These are phyloP conservation scores for Botryotinia calthae DNA, from an alignment of 2,329 filamentous ascomycete genomes.

Conservation along the genomic window DNA sequence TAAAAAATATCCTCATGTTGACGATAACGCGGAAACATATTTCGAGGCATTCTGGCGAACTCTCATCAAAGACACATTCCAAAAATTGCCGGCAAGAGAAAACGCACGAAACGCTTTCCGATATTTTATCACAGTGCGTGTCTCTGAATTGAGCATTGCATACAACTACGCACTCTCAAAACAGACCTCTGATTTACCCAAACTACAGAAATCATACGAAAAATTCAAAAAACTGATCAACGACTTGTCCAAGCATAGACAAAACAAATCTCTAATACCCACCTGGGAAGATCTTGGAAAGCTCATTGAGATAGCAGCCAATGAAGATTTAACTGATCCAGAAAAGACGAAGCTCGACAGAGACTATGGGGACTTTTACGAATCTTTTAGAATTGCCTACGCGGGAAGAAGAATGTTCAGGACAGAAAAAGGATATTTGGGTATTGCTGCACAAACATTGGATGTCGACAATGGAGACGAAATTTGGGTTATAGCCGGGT, in stretches of 20 bases:
- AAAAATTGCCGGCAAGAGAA: neutral
- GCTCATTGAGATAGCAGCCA: neutral
- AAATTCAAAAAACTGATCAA: neutral
- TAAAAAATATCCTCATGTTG: neutral
- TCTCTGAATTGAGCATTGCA: slow-evolving; percentile 9
- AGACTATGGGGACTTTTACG: slow-evolving; percentile 18
- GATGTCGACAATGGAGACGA: neutral
- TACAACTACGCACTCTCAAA: neutral
- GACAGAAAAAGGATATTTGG: slow-evolving; percentile 8
- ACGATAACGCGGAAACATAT: neutral
- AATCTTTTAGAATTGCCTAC: slow-evolving; percentile 21
- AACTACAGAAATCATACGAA: neutral
- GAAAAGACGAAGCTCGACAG: slow-evolving; percentile 8
- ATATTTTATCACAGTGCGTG: slow-evolving; percentile 14
- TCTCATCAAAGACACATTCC: slow-evolving; percentile 23
- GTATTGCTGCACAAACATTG: slow-evolving; percentile 15
- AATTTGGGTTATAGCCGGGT: slow-evolving; percentile 16
- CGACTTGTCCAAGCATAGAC: neutral
- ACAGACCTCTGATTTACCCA: neutral
- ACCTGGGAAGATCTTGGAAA: neutral
- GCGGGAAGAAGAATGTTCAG: slow-evolving; percentile 20
- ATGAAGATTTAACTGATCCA: neutral
- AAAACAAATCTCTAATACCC: slow-evolving; percentile 4
- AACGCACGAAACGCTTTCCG: slow-evolving; percentile 6
- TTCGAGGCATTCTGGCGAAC: slow-evolving; percentile 25